These are phyloP conservation scores for Zasmidium citrigriseum DNA, from an alignment of 2,329 filamentous ascomycete species.

Conservation along the genomic window DNA sequence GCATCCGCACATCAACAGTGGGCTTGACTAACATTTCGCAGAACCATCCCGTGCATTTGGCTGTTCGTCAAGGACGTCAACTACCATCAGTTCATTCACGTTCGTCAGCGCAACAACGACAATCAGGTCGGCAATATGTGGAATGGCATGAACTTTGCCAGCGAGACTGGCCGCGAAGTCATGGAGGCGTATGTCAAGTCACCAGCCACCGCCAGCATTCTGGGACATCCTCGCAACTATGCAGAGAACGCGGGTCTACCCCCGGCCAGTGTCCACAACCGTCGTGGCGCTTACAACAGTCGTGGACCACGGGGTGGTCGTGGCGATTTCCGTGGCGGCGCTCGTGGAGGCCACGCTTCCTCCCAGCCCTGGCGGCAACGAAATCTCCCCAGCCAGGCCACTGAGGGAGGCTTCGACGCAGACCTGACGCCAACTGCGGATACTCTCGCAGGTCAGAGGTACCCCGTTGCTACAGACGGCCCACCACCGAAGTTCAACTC, in stretches of 20 bases:
- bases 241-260: slow-evolving; percentile 13
- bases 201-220: slow-evolving; percentile 23
- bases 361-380: slow-evolving; percentile 2
- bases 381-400: neutral
- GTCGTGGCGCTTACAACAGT: slow-evolving; percentile 6
- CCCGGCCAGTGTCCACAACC: neutral
- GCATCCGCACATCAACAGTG: neutral
- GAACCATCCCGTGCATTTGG: slow-evolving; percentile 30
- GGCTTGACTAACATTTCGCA: slow-evolving; percentile 17
- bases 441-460: neutral
- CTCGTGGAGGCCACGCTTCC: neutral
- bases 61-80: slow-evolving; percentile 33
- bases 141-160: slow-evolving; percentile 34
- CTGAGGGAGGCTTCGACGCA: neutral
- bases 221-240: slow-evolving; percentile 21
- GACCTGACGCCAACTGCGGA: neutral
- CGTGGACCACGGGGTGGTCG: slow-evolving; percentile 19
- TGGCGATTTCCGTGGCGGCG: slow-evolving; percentile 12
- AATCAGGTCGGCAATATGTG: slow-evolving; percentile 35
- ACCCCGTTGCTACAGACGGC: neutral
- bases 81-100: slow-evolving; percentile 28
- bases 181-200: slow-evolving; percentile 28
- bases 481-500: neutral
- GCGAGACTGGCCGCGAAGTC: slow-evolving; percentile 28
- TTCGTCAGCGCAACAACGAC: slow-evolving; percentile 24